A percentile compares a stretch with the other conserved stretches of the same genome.
These are phyloP conservation scores for Tetrapisispora fleetii DNA, from an alignment of 805 yeast species.

Conservation along the genomic window DNA sequence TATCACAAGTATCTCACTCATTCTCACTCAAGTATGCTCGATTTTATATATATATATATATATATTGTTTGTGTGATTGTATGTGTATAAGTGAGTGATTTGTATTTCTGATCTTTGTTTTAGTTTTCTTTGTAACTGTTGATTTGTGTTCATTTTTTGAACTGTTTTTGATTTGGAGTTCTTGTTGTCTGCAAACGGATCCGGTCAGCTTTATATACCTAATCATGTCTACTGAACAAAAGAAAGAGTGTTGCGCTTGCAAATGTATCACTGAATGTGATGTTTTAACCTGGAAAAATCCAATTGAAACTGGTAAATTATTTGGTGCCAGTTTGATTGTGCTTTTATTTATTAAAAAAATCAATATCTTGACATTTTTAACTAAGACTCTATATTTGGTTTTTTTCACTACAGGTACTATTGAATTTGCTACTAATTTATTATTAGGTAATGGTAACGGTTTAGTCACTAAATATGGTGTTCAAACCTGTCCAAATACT, in stretches of 20 bases:
- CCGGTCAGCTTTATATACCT: too few relatives aligned
- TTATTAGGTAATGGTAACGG: slow-evolving; percentile 72
- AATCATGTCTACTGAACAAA: slow-evolving; percentile 3
- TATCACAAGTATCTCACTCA: too few relatives aligned
- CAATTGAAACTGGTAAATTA: slow-evolving; percentile 66
- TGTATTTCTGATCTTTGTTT: too few relatives aligned
- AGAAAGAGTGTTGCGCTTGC: slow-evolving; percentile 3
- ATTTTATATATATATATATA: too few relatives aligned
- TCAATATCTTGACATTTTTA: slow-evolving; percentile 52
- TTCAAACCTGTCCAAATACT: slow-evolving; percentile 32
- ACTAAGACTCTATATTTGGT: slow-evolving; percentile 52
- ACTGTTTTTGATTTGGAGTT: too few relatives aligned
- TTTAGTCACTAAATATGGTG: slow-evolving; percentile 65
- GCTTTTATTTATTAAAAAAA: slow-evolving; percentile 48
- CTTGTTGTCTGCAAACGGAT: too few relatives aligned
- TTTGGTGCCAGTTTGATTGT: slow-evolving; percentile 52
- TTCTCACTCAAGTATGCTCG: too few relatives aligned
- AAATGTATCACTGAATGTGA: slow-evolving; percentile 10
- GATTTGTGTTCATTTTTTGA: too few relatives aligned
- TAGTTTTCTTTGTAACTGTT: too few relatives aligned
- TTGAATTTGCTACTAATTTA: slow-evolving; percentile 66
- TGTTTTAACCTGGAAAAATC: slow-evolving; percentile 29
- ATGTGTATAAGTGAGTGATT: too few relatives aligned
- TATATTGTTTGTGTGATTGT: too few relatives aligned
- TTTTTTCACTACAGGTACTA: slow-evolving; percentile 54